Conservation (phyloP, 2,329 filamentous ascomycete species). For the Davidsoniella eucalypti region DNA sequence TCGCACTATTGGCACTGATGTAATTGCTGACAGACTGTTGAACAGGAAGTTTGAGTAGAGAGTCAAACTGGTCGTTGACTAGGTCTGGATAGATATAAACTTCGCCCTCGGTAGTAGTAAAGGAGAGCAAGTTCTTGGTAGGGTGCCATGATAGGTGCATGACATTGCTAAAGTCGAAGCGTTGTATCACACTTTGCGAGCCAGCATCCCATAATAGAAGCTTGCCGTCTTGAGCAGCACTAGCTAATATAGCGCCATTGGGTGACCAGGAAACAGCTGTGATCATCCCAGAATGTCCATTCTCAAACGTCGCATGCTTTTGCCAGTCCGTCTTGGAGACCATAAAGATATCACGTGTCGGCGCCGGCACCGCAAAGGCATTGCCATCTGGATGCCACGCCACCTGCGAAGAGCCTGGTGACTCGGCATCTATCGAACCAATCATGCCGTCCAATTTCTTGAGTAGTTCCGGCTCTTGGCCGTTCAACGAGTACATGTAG, state of each 20-base stretch:
- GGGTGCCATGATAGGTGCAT: conserved; percentile 85
- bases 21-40: conserved; percentile 46
- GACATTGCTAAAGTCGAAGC: conserved; percentile 67
- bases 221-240: conserved; percentile 50
- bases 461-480: conserved; percentile 64
- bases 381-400: conserved; percentile 91
- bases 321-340: conserved; percentile 85
- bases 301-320: conserved; percentile 61
- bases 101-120: conserved; percentile 84
- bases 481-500: conserved; percentile 73
- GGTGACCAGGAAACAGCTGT: conserved; percentile 85
- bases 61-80: conserved; percentile 39
- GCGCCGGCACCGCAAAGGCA: conserved; percentile 73
- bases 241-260: conserved; percentile 75
- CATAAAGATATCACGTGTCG: conserved; percentile 68
- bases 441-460: conserved; percentile 78
- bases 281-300: conserved; percentile 68
- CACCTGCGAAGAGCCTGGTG: conserved; percentile 42
- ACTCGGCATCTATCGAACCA: conserved; percentile 55
- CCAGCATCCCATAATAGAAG: conserved; percentile 78
- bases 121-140: conserved; percentile 71
- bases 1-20: conserved; percentile 40
- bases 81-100: conserved; percentile 75
- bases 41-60: conserved; percentile 37
- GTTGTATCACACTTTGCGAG: conserved; percentile 65